A percentile compares a stretch with the other conserved stretches of the same genome.
These are phyloP conservation scores for Cephaloascus albidus DNA, from an alignment of 805 yeast species.

Conservation along the genomic window DNA sequence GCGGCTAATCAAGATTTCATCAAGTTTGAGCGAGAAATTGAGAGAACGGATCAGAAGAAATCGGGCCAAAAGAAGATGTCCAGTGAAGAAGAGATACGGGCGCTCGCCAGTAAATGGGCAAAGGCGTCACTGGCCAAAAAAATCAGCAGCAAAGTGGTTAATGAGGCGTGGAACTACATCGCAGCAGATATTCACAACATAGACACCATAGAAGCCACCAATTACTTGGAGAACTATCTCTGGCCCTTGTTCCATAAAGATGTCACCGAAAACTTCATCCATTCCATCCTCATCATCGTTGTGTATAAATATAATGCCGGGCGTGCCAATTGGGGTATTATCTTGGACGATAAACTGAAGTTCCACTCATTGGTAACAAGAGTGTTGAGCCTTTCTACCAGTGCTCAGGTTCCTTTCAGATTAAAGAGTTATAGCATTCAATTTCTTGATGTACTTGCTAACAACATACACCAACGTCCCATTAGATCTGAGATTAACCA, in stretches of 20 bases:
- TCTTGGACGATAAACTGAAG: background rate
- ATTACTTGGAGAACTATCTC: background rate
- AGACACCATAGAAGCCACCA: background rate
- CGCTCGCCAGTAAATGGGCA: too few species aligned
- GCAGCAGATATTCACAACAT: background rate
- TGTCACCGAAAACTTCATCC: background rate
- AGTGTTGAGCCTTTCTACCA: background rate
- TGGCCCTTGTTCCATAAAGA: background rate
- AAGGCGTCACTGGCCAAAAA: too few species aligned
- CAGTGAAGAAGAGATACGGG: too few species aligned
- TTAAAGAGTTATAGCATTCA: conserved; percentile 6
- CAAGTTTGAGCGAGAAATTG: too few species aligned
- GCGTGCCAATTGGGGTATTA: background rate
- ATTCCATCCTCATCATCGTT: background rate
- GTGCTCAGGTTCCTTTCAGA: background rate
- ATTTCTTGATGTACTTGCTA: conserved; percentile 13
- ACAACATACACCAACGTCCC: conserved; percentile 9
- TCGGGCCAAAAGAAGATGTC: too few species aligned
- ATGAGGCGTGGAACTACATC: background rate
- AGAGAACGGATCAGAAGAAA: too few species aligned
- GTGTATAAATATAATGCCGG: background rate
- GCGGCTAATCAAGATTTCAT: too few species aligned
- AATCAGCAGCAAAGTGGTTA: background rate
- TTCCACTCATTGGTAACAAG: background rate
- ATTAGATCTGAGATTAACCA: conserved; percentile 14